Percentiles rank a stretch among this genome's conserved stretches.
Conservation (phyloP, 192 early-diverging fungal species). For the Coemansia sp. region DNA sequence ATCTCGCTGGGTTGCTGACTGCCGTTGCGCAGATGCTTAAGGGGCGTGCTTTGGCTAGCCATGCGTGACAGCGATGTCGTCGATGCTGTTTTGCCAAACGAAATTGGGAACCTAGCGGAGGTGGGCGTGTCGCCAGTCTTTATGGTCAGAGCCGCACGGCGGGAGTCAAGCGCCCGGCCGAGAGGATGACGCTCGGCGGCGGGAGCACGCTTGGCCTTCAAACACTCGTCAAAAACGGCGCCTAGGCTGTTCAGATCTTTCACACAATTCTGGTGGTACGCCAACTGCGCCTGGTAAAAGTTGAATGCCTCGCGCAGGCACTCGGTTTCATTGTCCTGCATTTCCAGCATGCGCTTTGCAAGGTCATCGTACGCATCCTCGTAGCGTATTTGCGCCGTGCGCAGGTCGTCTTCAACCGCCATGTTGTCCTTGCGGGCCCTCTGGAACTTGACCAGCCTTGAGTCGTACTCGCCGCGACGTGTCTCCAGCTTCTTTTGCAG, state of each 20-base stretch:
- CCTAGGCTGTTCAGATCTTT: conserved; percentile 39
- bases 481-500: conserved; percentile 87
- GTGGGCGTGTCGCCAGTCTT: conserved; percentile 18
- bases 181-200: conserved; percentile 40
- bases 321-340: conserved; percentile 80
- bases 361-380: conserved; percentile 86
- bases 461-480: conserved; percentile 90
- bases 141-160: conserved; percentile 32
- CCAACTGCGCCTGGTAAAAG: conserved; percentile 53
- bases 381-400: conserved; percentile 87
- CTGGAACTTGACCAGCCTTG: conserved; percentile 84
- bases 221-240: conserved; percentile 34
- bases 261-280: conserved; percentile 43
- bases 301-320: conserved; percentile 55
- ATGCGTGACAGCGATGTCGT: conserved; percentile 28
- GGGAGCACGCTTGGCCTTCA: conserved; percentile 33
- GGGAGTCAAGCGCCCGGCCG: conserved; percentile 21
- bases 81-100: conserved; percentile 20
- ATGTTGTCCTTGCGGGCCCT: conserved; percentile 90
- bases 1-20: conserved; percentile 42
- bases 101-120: conserved; percentile 26
- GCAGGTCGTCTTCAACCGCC: conserved; percentile 88
- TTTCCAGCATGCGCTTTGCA: conserved; percentile 73
- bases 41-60: conserved; percentile 21
- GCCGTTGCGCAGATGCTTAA: conserved; percentile 22